Evolutionary conservation across 148 eudicot species (phyloP), one percentile per base, ranked within the genome.

Genomic region (Amaranthus cruentus): DNA sequence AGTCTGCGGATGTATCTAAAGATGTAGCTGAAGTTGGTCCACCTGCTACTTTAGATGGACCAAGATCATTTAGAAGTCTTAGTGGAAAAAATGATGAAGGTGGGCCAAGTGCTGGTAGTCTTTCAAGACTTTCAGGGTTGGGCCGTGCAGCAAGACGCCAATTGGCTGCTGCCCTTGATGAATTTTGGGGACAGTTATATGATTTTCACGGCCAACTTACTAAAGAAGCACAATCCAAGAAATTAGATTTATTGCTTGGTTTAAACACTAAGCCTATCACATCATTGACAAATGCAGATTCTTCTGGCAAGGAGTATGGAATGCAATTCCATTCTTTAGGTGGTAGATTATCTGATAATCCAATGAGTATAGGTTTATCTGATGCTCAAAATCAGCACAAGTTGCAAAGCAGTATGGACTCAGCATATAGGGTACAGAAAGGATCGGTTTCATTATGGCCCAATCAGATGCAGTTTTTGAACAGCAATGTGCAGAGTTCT

Each of bases 61-160:
- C 93, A 7, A 90, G 88, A 62, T 86, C 96, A 52, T 87, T 67
- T 78, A 90, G 88, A 81, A 90, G 91, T 82, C 82, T 88, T 66
- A 75, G 87, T 83, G 90, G 96, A 73, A 95, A 85, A 80, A 67
- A 38, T 62, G 99, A 92, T 75, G 99, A 95, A 13, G 75, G 81
- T 52, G 96, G 96, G 74, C 81, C 87, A 65, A 86, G 97, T 56
- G 67, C 87, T 18, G 96, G 96, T 53, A 95, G 99, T 75, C 87
- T 90, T 18, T 87, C 99, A 66, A 87, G 92, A 83, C 75, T 95
- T 57, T 90, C 96, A 28, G 99, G 99, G 65, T 74, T 89, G 84
- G 99, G 90, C 59, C 97, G 97, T 69, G 96, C 99, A 70, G 92
- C 91, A 51, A 85, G 99, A 75, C 89, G 96, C 44, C 96, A 95